phyloP scores from a whole-genome alignment of 495 filamentous ascomycete genomes.

The Xylona heveae region DNA sequence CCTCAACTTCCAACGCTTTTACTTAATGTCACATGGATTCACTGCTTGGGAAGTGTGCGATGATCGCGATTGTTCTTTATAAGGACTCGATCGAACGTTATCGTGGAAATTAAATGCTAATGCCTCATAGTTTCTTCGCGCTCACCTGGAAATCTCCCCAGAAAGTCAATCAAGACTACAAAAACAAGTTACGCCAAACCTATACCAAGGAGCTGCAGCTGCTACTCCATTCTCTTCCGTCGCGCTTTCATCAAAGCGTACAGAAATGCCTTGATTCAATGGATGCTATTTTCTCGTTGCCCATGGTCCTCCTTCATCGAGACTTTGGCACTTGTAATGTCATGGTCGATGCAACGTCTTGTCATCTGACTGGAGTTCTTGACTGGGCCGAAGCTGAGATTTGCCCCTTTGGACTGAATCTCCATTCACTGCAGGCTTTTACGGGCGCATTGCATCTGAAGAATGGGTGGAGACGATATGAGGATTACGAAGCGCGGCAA shows the following conservation, averaged over 20 bases:
- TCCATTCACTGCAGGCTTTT: constrained; percentile 22
- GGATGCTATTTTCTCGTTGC: too few species aligned
- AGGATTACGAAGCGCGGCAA: constrained; percentile 15
- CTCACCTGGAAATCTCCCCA: constrained; percentile 17
- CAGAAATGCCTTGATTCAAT: too few species aligned
- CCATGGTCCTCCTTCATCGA: constrained; percentile 1
- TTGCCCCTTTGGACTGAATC: constrained; percentile 30
- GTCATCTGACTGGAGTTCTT: constrained; percentile 1
- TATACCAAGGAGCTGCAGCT: too few species aligned
- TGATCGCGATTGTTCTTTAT: too few species aligned
- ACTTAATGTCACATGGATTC: too few species aligned
- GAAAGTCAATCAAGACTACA: constrained; percentile 10
- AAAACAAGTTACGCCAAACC: constrained; percentile 10
- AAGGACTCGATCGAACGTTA: too few species aligned
- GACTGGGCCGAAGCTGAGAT: constrained; percentile 36
- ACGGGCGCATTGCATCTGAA: constrained; percentile 17
- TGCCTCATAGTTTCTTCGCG: constrained; percentile 16
- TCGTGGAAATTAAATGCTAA: too few species aligned
- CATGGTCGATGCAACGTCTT: neutral
- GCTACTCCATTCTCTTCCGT: too few species aligned
- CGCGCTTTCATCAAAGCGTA: too few species aligned
- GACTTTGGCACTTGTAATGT: constrained; percentile 2
- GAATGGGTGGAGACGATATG: constrained; percentile 17
- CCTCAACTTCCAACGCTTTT: too few species aligned
- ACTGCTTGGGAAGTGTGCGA: too few species aligned